phyloP scores from a whole-genome alignment of 202 grass and related monocot species.

The Zoysia matrella region DNA sequence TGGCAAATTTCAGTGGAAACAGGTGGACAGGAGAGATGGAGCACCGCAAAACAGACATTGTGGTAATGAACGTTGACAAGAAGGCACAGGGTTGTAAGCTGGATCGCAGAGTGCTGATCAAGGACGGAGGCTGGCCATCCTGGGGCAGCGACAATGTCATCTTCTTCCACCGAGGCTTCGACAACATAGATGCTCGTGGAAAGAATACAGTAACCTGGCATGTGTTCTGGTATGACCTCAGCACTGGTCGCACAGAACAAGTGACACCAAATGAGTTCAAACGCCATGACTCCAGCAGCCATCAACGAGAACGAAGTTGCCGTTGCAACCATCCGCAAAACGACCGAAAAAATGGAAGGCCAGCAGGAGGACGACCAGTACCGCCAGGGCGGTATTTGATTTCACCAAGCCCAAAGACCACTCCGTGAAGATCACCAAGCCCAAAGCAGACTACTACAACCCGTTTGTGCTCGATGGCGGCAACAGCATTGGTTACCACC shows the following conservation, averaged over 20 bases:
- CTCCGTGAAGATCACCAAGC: conserved; percentile 28
- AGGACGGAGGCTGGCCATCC: conserved; percentile 46
- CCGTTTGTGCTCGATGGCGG: conserved; percentile 47
- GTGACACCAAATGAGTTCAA: conserved; percentile 24
- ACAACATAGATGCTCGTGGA: not conserved
- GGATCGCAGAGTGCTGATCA: not conserved
- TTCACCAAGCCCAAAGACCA: not conserved
- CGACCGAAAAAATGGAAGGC: not conserved
- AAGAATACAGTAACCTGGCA: not conserved
- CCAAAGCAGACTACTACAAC: conserved; percentile 43
- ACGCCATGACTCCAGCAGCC: conserved; percentile 48
- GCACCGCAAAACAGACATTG: conserved; percentile 39
- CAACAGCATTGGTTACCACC: conserved; percentile 45
- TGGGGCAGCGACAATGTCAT: conserved; percentile 43
- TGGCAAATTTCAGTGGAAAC: conserved; percentile 43
- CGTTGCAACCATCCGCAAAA: conserved; percentile 35
- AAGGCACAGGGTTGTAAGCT: not conserved
- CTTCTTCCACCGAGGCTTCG: conserved; percentile 41
- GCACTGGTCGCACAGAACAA: not conserved
- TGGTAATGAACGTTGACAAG: conserved; percentile 26
- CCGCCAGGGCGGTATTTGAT: conserved; percentile 56
- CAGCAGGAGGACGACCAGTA: conserved; percentile 14
- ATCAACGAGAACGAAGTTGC: conserved; percentile 40
- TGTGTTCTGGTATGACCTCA: conserved; percentile 26
- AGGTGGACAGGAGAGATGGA: conserved; percentile 45